These are phyloP conservation scores for Rhypophila decipiens DNA, from an alignment of 495 filamentous ascomycete genomes.

Conservation along the genomic window DNA sequence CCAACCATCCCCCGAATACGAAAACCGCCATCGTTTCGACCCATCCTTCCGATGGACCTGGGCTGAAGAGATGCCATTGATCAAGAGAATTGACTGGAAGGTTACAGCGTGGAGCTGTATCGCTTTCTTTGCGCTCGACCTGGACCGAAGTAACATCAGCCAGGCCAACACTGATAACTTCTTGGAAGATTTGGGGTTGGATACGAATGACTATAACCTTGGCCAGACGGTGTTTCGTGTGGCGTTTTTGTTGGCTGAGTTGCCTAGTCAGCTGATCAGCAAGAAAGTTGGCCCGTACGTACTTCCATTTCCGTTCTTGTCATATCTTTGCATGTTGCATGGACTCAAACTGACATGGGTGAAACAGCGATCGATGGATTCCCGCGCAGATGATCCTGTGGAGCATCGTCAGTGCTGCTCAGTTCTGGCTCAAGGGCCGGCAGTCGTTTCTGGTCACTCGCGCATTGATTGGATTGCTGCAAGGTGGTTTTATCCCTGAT, in stretches of 20 bases:
- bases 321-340: background rate
- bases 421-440: slow-evolving; percentile 25
- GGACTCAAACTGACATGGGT: too few relatives aligned
- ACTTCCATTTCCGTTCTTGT: background rate
- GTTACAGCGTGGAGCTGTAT: slow-evolving; percentile 16
- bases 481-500: slow-evolving; percentile 50
- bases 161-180: slow-evolving; percentile 32
- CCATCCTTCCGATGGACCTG: slow-evolving; percentile 47
- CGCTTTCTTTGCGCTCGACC: slow-evolving; percentile 19
- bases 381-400: slow-evolving; percentile 49
- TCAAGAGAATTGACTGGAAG: slow-evolving; percentile 25
- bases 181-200: slow-evolving; percentile 25
- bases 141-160: slow-evolving; percentile 18
- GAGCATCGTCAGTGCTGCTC: slow-evolving; percentile 34
- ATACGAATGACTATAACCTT: slow-evolving; percentile 42
- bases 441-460: slow-evolving; percentile 33
- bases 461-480: slow-evolving; percentile 31
- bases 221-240: slow-evolving; percentile 67
- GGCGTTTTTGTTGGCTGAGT: slow-evolving; percentile 61
- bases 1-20: slow-evolving; percentile 39
- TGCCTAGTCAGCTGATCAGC: slow-evolving; percentile 66
- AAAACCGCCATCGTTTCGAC: slow-evolving; percentile 48
- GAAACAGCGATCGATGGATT: too few relatives aligned
- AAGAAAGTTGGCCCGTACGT: slow-evolving; percentile 58
- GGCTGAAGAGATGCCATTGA: slow-evolving; percentile 35